Conservation (phyloP, 768 basidiomycete genomes). For the Auricularia heimuer region DNA sequence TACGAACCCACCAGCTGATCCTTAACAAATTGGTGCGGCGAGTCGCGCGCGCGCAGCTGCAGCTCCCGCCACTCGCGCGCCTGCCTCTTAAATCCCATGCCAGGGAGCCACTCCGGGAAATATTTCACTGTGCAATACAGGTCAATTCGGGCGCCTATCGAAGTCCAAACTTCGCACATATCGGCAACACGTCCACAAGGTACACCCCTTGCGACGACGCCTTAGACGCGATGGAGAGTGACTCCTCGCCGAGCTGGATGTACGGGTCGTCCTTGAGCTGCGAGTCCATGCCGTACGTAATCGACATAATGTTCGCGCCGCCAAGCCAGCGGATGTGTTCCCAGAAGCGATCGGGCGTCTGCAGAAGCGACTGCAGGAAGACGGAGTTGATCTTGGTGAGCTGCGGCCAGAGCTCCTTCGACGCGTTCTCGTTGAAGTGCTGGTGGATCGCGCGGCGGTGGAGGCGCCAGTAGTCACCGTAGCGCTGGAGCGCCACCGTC, state of each 20-base stretch:
- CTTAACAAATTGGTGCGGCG: constrained; percentile 48
- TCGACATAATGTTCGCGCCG: constrained; percentile 24
- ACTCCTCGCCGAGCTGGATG: constrained; percentile 19
- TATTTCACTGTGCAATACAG: constrained; percentile 17
- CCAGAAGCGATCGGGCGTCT: too few species aligned
- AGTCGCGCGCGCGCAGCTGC: constrained; percentile 11
- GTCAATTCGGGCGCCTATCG: too few species aligned
- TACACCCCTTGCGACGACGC: too few species aligned
- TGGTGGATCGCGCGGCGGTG: too few species aligned
- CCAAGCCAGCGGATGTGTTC: constrained; percentile 15
- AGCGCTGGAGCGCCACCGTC: too few species aligned
- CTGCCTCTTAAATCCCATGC: constrained; percentile 23
- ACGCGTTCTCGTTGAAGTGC: too few species aligned
- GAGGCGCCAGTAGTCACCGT: too few species aligned
- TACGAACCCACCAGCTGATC: background rate
- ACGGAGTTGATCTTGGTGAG: too few species aligned
- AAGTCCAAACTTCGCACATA: too few species aligned
- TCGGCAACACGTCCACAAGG: too few species aligned
- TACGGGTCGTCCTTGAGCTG: constrained; percentile 23
- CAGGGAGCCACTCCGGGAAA: constrained; percentile 29
- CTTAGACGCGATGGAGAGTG: constrained; percentile 6
- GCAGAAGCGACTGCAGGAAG: too few species aligned
- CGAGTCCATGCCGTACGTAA: constrained; percentile 29
- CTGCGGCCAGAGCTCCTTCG: too few species aligned
- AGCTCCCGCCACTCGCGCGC: constrained; percentile 16